A percentile compares a stretch with the other conserved stretches of the same genome.
phyloP scores from a whole-genome alignment of 305 asterid genomes.

The Fraxinus greggii region DNA sequence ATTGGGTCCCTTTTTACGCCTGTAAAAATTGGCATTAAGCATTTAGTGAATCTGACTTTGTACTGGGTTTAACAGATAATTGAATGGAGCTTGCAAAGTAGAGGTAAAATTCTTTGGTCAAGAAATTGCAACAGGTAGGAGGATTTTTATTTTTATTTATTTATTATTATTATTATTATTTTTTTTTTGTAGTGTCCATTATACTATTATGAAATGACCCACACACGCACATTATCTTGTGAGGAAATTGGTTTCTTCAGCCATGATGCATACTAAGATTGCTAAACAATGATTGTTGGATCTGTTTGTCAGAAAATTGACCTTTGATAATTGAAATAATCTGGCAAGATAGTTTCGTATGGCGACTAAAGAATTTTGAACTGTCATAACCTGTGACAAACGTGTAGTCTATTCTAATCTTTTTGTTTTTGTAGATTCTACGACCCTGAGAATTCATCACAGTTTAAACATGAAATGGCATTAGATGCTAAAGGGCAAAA shows the following conservation, averaged over 20 bases:
- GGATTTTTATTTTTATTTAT: background rate
- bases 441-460: conserved; percentile 44
- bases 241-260: background rate
- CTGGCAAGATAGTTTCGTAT: background rate
- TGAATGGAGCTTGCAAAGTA: conserved; percentile 98
- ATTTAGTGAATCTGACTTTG: conserved; percentile 29
- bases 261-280: background rate
- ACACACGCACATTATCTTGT: background rate
- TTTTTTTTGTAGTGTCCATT: background rate
- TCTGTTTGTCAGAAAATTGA: background rate
- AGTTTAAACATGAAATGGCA: conserved; percentile 72
- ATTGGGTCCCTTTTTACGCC: conserved; percentile 6
- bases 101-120: conserved; percentile 90
- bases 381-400: background rate
- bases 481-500: conserved; percentile 76
- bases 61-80: conserved; percentile 56
- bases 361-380: background rate
- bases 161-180: too few species aligned
- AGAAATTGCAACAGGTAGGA: conserved; percentile 77
- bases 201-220: background rate
- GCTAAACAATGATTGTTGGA: background rate
- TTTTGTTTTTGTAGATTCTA: conserved; percentile 49
- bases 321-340: background rate
- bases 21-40: background rate
- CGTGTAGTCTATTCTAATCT: background rate